Percentiles rank a stretch among this genome's conserved stretches.
These are phyloP conservation scores for Lachancea sp. DNA, from an alignment of 805 yeast genomes.

Conservation along the genomic window DNA sequence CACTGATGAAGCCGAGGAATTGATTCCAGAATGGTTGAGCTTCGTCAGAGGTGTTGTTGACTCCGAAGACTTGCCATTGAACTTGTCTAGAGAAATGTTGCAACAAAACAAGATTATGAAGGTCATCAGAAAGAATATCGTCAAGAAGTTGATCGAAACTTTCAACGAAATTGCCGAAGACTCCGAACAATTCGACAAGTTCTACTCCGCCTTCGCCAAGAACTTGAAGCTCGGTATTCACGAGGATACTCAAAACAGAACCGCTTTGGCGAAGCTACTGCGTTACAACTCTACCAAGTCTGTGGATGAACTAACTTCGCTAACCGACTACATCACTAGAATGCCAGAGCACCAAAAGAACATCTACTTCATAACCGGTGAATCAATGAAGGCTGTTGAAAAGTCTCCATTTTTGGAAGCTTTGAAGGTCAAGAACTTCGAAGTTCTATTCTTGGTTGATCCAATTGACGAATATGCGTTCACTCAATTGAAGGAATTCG, in stretches of 20 bases:
- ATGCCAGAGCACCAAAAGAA: conserved; percentile 99
- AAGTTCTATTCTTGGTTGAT: conserved; percentile 95
- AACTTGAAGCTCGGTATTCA: conserved; percentile 98
- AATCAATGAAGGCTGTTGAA: conserved; percentile 93
- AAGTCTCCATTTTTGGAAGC: conserved; percentile 99
- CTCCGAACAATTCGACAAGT: conserved; percentile 95
- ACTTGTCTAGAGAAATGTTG: conserved; percentile 99
- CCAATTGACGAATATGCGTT: conserved; percentile 99
- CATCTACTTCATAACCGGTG: conserved; percentile 99
- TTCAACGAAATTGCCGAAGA: conserved; percentile 99
- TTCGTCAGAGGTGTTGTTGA: conserved; percentile 99
- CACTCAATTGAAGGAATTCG: conserved; percentile 98
- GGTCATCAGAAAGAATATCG: conserved; percentile 98
- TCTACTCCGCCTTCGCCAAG: conserved; percentile 96
- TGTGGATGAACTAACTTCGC: conserved; percentile 86
- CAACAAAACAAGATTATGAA: conserved; percentile 99
- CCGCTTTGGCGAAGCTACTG: conserved; percentile 88
- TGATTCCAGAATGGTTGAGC: conserved; percentile 97
- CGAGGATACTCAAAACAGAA: conserved; percentile 98
- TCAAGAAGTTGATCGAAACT: conserved; percentile 96
- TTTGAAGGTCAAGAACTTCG: conserved; percentile 96
- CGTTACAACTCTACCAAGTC: conserved; percentile 97
- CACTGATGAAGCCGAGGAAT: conserved; percentile 98
- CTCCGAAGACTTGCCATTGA: conserved; percentile 98
- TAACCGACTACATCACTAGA: conserved; percentile 95